phyloP scores from a whole-genome alignment of 345 rosid species.

The Turritis glabra region DNA sequence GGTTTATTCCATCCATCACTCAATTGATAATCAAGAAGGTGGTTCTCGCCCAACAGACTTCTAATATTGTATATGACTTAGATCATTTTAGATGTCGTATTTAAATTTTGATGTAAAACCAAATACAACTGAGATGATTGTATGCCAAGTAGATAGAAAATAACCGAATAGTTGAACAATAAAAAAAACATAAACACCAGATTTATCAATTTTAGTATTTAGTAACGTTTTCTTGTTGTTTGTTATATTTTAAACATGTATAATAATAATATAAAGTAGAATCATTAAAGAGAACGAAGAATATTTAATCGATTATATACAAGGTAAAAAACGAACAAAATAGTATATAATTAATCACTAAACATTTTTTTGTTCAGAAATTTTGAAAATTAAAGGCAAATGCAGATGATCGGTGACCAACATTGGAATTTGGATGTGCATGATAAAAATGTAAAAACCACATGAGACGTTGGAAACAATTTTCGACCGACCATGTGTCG shows the following conservation, averaged over 20 bases:
- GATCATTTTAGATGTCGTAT: neutral
- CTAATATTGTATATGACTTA: neutral
- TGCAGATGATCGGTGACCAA: neutral
- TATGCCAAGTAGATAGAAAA: too few species aligned
- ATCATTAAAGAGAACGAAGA: too few species aligned
- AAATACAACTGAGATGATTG: too few species aligned
- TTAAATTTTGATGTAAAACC: neutral
- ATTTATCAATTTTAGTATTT: too few species aligned
- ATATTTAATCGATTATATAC: neutral
- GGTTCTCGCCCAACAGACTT: too few species aligned
- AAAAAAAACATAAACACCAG: too few species aligned
- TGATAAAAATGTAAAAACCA: slow-evolving; percentile 7
- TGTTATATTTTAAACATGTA: too few species aligned
- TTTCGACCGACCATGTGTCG: slow-evolving; percentile 9
- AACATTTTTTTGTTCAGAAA: neutral
- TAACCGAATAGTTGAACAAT: too few species aligned
- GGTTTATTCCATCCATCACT: neutral
- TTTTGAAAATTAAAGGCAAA: neutral
- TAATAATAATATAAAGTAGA: too few species aligned
- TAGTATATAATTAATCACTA: neutral
- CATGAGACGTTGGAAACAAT: slow-evolving; percentile 3
- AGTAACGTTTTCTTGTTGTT: too few species aligned
- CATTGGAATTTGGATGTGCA: neutral
- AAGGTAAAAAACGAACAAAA: neutral
- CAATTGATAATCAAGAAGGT: too few species aligned